Evolutionary conservation across 2,329 filamentous ascomycete species (phyloP).

Genomic region (Hymenoscyphus albidus): DNA sequence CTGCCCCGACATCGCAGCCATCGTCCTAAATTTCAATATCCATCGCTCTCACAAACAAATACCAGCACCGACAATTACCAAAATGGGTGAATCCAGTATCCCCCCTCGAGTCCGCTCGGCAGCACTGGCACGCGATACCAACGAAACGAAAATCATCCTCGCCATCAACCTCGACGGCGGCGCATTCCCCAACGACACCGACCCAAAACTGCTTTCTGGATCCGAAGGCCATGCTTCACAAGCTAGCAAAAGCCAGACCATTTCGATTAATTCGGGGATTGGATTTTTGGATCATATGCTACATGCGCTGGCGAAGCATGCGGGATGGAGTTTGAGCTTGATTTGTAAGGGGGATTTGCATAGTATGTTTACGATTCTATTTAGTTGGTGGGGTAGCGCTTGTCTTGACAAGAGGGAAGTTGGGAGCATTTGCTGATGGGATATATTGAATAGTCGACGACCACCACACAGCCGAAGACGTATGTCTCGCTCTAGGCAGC

Average conservation of each 20-base stretch:
- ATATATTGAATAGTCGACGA: conserved; percentile 69
- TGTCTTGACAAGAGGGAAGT: not conserved
- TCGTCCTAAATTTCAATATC: no score
- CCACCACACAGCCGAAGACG: conserved; percentile 96
- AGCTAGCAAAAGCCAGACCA: conserved; percentile 76
- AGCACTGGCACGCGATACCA: conserved; percentile 82
- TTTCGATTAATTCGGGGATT: conserved; percentile 87
- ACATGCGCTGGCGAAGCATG: conserved; percentile 92
- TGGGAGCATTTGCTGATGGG: not conserved
- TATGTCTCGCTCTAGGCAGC: conserved; percentile 82
- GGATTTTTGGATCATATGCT: conserved; percentile 99
- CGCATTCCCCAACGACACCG: conserved; percentile 62
- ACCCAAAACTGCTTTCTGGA: conserved; percentile 49
- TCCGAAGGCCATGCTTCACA: conserved; percentile 74
- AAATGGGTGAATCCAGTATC: conserved; percentile 23
- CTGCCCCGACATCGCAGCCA: conserved; percentile 11
- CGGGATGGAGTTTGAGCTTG: conserved; percentile 85
- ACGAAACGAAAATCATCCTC: conserved; percentile 95
- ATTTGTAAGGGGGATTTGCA: conserved; percentile 85
- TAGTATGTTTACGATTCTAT: conserved; percentile 53
- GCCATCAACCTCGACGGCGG: conserved; percentile 93
- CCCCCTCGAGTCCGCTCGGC: conserved; percentile 56
- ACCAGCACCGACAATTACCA: not conserved
- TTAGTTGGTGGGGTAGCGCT: not conserved
- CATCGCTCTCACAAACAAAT: not conserved